Evolutionary conservation across 2,329 filamentous ascomycete species (phyloP), one percentile per base, ranked within the genome.

Genomic region (Trichoderma sp.): DNA sequence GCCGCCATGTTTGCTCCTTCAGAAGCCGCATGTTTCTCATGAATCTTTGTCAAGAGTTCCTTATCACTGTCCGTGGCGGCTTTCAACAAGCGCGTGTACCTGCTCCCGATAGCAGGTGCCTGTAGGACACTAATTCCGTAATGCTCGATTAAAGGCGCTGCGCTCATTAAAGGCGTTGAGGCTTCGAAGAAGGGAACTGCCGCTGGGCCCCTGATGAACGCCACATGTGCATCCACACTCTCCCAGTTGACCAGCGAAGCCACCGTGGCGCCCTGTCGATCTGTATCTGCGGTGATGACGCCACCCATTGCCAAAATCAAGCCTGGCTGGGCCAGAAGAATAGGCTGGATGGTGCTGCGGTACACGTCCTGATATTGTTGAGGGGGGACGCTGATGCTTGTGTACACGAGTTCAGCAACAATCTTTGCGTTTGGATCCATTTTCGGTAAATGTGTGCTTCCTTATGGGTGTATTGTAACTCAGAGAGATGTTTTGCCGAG

Each of bases 361-460:
- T 64, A 64, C 45, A 56, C 45, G 10, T 64, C 35, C 29, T 53
- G 39, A 22, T 64, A 64, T 10, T 53, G 59, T 22, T 53, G 3
- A 1, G 25, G 12, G 10, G 50, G 17, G 10, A 45, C 50, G 9
- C n/a, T 64, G 50, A 54, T 19, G 25, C 60, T 19, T 3, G 50
- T 64, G 3, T 64, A 52, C 27, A 64, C 60, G 25, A 64, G 50
- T 56, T 64, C 60, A 8, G 45, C 60, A 25, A 64, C 35, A 19
- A 64, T 27, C 2, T 54, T 45, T 17, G 34, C 13, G 12, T 25
- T 42, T 15, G 25, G 6, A 15, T 39, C n/a, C 60, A 64, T 64
- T 34, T 4, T 34, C 9, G 19, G 5, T 7, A 7, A 10, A 53
- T 4, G 22, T 0, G 12, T 15, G 5, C 17, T n/a, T 13, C 22